Evolutionary conservation across 495 filamentous ascomycete species (phyloP).

Genomic region (Podospora pseudoanserina): DNA sequence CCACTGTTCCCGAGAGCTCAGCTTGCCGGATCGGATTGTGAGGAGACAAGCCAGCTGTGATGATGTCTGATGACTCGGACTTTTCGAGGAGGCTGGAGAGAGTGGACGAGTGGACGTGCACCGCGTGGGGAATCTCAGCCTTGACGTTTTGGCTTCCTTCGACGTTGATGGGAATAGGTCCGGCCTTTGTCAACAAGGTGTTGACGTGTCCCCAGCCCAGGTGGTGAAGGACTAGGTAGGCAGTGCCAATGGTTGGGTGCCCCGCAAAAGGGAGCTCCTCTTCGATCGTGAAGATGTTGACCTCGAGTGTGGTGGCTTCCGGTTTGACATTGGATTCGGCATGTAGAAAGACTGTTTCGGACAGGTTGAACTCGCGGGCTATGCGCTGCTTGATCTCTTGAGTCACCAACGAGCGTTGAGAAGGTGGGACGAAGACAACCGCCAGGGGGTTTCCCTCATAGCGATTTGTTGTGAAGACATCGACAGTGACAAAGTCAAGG

Average conservation of each 20-base stretch:
- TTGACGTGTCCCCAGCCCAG: slow-evolving; percentile 33
- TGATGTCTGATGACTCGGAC: background rate
- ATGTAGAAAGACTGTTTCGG: slow-evolving; percentile 80
- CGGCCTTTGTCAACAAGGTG: slow-evolving; percentile 59
- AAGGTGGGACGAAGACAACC: slow-evolving; percentile 52
- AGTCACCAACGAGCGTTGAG: slow-evolving; percentile 29
- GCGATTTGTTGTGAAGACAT: slow-evolving; percentile 60
- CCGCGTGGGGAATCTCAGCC: slow-evolving; percentile 62
- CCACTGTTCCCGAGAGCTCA: slow-evolving; percentile 44
- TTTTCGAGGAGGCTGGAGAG: slow-evolving; percentile 23
- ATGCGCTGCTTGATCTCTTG: slow-evolving; percentile 61
- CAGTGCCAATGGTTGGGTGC: slow-evolving; percentile 72
- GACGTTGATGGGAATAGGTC: slow-evolving; percentile 34
- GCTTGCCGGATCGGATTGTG: slow-evolving; percentile 28
- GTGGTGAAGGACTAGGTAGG: slow-evolving; percentile 49
- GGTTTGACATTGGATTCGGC: slow-evolving; percentile 66
- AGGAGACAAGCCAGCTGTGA: slow-evolving; percentile 23
- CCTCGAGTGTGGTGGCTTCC: slow-evolving; percentile 32
- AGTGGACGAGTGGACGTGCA: slow-evolving; percentile 54
- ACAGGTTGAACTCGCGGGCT: slow-evolving; percentile 77
- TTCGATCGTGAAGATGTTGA: slow-evolving; percentile 68
- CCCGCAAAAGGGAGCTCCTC: slow-evolving; percentile 71
- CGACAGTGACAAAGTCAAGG: slow-evolving; percentile 56
- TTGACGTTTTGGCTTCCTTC: slow-evolving; percentile 31
- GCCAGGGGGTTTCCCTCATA: slow-evolving; percentile 67